These are phyloP conservation scores for Pezicula radicicola DNA, from an alignment of 2,329 filamentous ascomycete genomes.

Conservation along the genomic window DNA sequence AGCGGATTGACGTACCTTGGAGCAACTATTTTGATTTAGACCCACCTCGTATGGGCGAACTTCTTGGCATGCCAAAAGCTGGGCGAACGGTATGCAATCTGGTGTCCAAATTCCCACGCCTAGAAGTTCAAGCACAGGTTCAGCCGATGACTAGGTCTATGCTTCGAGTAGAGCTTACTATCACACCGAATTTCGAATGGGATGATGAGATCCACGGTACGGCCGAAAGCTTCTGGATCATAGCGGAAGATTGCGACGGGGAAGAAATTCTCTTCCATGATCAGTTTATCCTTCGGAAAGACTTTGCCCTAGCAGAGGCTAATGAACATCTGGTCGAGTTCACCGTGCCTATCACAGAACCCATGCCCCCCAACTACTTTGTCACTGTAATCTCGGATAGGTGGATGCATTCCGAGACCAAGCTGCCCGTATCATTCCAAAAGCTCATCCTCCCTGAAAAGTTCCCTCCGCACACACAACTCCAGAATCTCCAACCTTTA, in stretches of 20 bases:
- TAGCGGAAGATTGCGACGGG: conserved; percentile 96
- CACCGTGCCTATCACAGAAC: conserved; percentile 93
- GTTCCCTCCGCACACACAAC: conserved; percentile 89
- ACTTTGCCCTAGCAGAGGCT: conserved; percentile 80
- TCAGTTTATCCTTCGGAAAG: conserved; percentile 85
- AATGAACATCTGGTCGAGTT: conserved; percentile 96
- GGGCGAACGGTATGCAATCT: conserved; percentile 82
- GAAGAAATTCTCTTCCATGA: conserved; percentile 96
- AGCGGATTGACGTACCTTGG: conserved; percentile 94
- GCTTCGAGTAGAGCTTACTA: conserved; percentile 83
- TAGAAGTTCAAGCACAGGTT: conserved; percentile 90
- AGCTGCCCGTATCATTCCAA: conserved; percentile 89
- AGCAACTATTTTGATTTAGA: conserved; percentile 93
- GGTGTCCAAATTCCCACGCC: conserved; percentile 86
- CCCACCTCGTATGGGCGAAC: conserved; percentile 91
- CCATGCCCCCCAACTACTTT: conserved; percentile 98
- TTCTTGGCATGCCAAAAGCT: conserved; percentile 85
- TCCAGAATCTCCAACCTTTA: conserved; percentile 87
- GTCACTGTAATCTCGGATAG: conserved; percentile 91
- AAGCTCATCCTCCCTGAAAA: conserved; percentile 93
- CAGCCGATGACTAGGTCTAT: conserved; percentile 94
- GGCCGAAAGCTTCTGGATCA: conserved; percentile 93
- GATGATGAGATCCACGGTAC: conserved; percentile 84
- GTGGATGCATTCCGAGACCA: conserved; percentile 98
- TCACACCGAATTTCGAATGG: conserved; percentile 95